These are phyloP conservation scores for Sequoia sempervirens DNA, from an alignment of 75 land plant species.

Conservation along the genomic window DNA sequence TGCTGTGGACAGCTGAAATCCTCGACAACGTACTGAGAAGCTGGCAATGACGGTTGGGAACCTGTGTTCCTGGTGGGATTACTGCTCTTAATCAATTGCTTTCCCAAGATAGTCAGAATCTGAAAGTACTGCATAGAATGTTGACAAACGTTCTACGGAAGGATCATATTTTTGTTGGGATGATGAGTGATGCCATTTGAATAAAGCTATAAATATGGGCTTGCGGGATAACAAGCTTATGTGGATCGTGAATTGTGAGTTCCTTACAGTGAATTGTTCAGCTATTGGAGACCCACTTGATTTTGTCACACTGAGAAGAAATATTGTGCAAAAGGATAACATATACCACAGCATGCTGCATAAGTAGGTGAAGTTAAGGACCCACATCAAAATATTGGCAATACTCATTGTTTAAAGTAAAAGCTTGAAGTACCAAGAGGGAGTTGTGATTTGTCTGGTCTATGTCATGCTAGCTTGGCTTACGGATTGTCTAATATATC, in stretches of 20 bases:
- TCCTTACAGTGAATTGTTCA: not conserved
- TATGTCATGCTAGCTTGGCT: not conserved
- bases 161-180: no score
- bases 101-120: not conserved
- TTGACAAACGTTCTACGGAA: not conserved
- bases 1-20: not conserved
- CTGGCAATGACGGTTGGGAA: not conserved
- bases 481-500: not conserved
- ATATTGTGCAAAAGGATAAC: not conserved
- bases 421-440: not conserved
- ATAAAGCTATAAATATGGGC: not conserved
- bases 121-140: not conserved
- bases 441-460: not conserved
- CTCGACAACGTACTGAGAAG: not conserved
- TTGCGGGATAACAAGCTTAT: not conserved
- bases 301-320: not conserved
- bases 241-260: not conserved
- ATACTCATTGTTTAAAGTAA: not conserved
- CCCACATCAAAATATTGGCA: not conserved
- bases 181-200: not conserved
- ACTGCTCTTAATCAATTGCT: not conserved
- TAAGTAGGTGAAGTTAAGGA: not conserved
- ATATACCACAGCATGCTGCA: not conserved
- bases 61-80: not conserved
- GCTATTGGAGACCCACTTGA: not conserved